Percentiles rank a stretch among this genome's conserved stretches.
phyloP scores from a whole-genome alignment of 176 grass and related monocot species.

The Elaeis guineensis region DNA sequence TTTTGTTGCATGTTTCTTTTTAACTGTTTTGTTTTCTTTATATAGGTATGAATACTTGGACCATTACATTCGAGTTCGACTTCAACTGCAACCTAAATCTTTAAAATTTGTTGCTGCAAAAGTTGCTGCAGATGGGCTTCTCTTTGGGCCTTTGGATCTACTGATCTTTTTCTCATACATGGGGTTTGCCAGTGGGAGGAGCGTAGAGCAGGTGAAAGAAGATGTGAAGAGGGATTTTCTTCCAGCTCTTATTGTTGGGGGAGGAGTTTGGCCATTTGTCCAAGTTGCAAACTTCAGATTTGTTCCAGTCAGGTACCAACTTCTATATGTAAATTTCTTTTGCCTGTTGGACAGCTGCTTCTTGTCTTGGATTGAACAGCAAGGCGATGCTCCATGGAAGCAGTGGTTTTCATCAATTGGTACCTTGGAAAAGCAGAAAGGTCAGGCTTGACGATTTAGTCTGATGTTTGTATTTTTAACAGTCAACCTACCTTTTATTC shows the following conservation, averaged over 20 bases:
- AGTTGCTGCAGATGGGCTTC: conserved; percentile 55
- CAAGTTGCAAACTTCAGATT: conserved; percentile 84
- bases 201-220: conserved; percentile 61
- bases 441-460: too few relatives aligned
- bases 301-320: conserved; percentile 67
- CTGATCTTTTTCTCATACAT: conserved; percentile 81
- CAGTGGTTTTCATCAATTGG: conserved; percentile 53
- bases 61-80: conserved; percentile 39
- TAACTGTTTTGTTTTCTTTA: neutral
- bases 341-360: conserved; percentile 83
- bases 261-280: conserved; percentile 62
- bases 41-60: conserved; percentile 93
- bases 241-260: conserved; percentile 60
- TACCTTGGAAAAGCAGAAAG: conserved; percentile 47
- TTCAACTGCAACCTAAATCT: conserved; percentile 37
- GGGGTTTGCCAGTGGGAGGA: conserved; percentile 60
- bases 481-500: too few relatives aligned
- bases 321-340: conserved; percentile 89
- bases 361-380: conserved; percentile 91
- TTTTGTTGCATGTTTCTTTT: too few relatives aligned
- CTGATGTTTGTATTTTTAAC: too few relatives aligned
- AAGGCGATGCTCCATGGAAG: conserved; percentile 89
- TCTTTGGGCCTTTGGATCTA: conserved; percentile 74
- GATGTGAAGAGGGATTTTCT: conserved; percentile 91
- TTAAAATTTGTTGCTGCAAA: conserved; percentile 77